Conservation (phyloP, 116 monocot species). For the Zostera marina region DNA sequence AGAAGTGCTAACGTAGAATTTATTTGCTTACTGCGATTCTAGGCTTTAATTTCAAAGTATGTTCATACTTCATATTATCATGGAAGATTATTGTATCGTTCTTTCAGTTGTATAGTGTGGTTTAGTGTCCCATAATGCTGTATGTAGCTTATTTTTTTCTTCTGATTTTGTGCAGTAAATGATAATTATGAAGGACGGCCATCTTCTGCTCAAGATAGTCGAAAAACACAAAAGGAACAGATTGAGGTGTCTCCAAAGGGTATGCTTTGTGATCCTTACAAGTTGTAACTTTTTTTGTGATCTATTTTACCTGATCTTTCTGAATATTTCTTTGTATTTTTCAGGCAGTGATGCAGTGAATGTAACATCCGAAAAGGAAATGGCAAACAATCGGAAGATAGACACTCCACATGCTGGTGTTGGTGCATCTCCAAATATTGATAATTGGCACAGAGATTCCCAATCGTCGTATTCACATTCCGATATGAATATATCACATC, state of each 20-base stretch:
- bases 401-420: constrained; percentile 14
- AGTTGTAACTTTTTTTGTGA: not conserved
- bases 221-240: constrained; percentile 15
- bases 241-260: constrained; percentile 12
- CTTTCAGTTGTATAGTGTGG: too few relatives aligned
- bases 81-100: too few relatives aligned
- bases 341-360: constrained; percentile 20
- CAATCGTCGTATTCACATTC: constrained; percentile 18
- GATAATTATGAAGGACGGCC: constrained; percentile 41
- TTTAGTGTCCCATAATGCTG: not conserved
- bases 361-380: constrained; percentile 11
- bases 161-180: constrained; percentile 16
- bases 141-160: not conserved
- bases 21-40: too few relatives aligned
- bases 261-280: not conserved
- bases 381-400: constrained; percentile 16
- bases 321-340: constrained; percentile 4
- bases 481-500: constrained; percentile 18
- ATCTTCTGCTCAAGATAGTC: constrained; percentile 29
- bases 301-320: not conserved
- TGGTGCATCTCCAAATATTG: constrained; percentile 12
- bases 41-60: too few relatives aligned
- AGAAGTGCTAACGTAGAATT: too few relatives aligned
- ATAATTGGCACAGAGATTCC: constrained; percentile 25
- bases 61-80: too few relatives aligned